Evolutionary conservation across 2,329 filamentous ascomycete species (phyloP).

Genomic region (Raffaelea deltoideospora): DNA sequence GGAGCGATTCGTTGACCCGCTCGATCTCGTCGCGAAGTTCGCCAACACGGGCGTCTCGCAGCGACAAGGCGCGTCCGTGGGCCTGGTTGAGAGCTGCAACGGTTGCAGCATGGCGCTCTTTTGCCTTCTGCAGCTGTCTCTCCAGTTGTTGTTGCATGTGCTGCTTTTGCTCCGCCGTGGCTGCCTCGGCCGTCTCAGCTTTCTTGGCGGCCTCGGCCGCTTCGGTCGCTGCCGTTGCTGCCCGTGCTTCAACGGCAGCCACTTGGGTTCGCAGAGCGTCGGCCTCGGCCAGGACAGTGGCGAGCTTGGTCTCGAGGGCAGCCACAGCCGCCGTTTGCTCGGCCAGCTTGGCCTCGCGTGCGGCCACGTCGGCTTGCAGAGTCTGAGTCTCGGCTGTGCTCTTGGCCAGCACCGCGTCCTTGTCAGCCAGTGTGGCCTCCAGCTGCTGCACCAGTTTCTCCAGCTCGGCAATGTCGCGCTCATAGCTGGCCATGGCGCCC

Average conservation of each 20-base stretch:
- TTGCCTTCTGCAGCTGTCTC: too few relatives aligned
- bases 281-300: constrained; percentile 22
- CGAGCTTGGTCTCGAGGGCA: constrained; percentile 29
- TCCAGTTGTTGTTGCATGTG: too few relatives aligned
- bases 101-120: too few relatives aligned
- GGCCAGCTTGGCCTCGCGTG: constrained; percentile 15
- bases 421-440: constrained; percentile 21
- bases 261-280: constrained; percentile 24
- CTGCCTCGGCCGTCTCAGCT: background rate
- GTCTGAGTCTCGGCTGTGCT: background rate
- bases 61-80: constrained; percentile 31
- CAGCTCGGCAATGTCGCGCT: constrained; percentile 36
- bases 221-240: background rate
- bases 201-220: background rate
- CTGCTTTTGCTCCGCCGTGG: background rate
- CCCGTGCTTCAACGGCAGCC: constrained; percentile 15
- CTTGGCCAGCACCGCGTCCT: too few relatives aligned
- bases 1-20: constrained; percentile 27
- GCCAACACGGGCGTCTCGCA: constrained; percentile 32
- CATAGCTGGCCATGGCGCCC: constrained; percentile 35
- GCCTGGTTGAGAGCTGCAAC: constrained; percentile 20
- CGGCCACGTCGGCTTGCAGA: constrained; percentile 7
- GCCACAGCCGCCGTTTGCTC: constrained; percentile 17
- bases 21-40: constrained; percentile 35
- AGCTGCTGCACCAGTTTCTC: constrained; percentile 34